Percentiles rank a stretch among this genome's conserved stretches.
phyloP scores from a whole-genome alignment of 2,329 filamentous ascomycete species.

The Colletotrichum liriopes region DNA sequence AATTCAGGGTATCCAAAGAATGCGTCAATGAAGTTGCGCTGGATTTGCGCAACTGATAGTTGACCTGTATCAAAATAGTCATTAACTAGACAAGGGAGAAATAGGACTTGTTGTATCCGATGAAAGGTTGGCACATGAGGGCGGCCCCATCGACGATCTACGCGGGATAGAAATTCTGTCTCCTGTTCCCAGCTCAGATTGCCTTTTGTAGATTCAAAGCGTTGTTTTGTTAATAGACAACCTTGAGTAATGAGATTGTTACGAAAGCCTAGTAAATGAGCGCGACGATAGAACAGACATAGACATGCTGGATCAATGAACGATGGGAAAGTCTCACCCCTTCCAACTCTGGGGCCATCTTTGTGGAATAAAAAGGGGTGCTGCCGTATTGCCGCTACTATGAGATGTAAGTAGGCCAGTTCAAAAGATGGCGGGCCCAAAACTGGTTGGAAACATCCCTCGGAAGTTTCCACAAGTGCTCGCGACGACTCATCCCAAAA shows the following conservation, averaged over 20 bases:
- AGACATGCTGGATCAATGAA: conserved; percentile 21
- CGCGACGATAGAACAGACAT: conserved; percentile 30
- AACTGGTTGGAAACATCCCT: conserved; percentile 39
- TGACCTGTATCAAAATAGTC: background rate
- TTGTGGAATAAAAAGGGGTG: conserved; percentile 38
- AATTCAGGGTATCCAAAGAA: conserved; percentile 6
- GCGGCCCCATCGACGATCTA: conserved; percentile 19
- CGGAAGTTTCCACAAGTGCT: conserved; percentile 40
- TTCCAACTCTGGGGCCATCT: conserved; percentile 24
- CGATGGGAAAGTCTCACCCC: conserved; percentile 19
- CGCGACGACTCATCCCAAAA: conserved; percentile 22
- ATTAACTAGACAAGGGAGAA: conserved; percentile 16
- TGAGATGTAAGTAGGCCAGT: conserved; percentile 36
- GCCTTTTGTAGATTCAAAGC: conserved; percentile 17
- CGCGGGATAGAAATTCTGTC: conserved; percentile 14
- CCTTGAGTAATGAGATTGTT: conserved; percentile 13
- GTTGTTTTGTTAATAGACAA: conserved; percentile 10
- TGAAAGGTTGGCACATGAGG: conserved; percentile 8
- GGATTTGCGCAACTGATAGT: conserved; percentile 10
- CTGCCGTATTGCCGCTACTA: conserved; percentile 39
- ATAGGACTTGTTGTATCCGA: conserved; percentile 20
- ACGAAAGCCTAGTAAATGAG: conserved; percentile 37
- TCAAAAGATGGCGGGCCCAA: conserved; percentile 38
- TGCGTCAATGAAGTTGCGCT: conserved; percentile 17
- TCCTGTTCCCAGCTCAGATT: background rate